A percentile compares a stretch with the other conserved stretches of the same genome.
Conservation (phyloP, 345 rosid genomes). For the Erucastrum elatum region DNA sequence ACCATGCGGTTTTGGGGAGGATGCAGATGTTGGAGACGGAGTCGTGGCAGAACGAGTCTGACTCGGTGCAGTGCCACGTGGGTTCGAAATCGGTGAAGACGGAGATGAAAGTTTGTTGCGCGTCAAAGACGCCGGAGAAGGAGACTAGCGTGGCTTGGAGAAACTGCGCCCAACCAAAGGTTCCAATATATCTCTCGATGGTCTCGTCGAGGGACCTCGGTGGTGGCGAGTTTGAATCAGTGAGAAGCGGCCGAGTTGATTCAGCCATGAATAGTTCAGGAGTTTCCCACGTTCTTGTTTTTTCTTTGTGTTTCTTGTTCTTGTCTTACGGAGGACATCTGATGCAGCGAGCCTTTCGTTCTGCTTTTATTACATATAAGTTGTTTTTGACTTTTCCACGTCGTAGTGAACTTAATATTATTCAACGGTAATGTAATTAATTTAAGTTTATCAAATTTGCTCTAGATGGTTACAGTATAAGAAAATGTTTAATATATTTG, state of each 20-base stretch:
- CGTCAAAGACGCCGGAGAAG: slow-evolving; percentile 54
- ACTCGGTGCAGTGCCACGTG: slow-evolving; percentile 50
- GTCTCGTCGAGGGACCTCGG: slow-evolving; percentile 36
- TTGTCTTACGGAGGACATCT: not conserved
- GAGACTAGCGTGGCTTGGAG: slow-evolving; percentile 59
- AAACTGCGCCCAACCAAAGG: slow-evolving; percentile 44
- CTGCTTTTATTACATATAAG: not conserved
- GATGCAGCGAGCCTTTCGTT: not conserved
- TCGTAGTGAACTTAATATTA: not conserved
- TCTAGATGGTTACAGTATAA: too few relatives aligned
- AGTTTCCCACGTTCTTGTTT: not conserved
- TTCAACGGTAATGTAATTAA: too few relatives aligned
- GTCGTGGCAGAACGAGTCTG: slow-evolving; percentile 29
- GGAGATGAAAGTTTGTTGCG: slow-evolving; percentile 64
- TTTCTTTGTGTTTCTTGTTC: not conserved
- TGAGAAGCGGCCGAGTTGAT: slow-evolving; percentile 31
- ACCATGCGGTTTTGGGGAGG: slow-evolving; percentile 49
- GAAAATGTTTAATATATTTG: too few relatives aligned
- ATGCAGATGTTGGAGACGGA: slow-evolving; percentile 40
- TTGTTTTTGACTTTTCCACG: not conserved
- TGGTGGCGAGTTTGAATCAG: slow-evolving; percentile 19
- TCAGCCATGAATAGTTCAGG: slow-evolving; percentile 26
- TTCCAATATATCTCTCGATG: slow-evolving; percentile 35
- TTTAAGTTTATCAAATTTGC: too few relatives aligned
- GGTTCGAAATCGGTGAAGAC: slow-evolving; percentile 62